phyloP scores from a whole-genome alignment of 2,329 filamentous ascomycete species.

The Colletotrichum lentis region DNA sequence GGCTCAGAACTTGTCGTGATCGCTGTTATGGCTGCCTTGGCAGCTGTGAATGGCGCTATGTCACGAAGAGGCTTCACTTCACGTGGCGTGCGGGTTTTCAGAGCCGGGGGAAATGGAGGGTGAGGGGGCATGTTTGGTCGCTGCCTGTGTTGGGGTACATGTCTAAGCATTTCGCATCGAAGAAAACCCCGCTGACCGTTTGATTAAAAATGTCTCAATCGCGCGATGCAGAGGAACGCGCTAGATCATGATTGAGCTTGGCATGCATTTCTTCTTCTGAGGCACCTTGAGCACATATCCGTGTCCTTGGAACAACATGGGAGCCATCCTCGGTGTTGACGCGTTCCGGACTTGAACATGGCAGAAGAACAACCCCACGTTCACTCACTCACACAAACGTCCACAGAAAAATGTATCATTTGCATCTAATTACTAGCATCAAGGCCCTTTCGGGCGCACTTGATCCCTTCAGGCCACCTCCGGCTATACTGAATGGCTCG shows the following conservation, averaged over 20 bases:
- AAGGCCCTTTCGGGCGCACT: constrained; percentile 7
- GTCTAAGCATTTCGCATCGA: not conserved
- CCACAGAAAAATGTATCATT: constrained; percentile 21
- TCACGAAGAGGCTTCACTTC: not conserved
- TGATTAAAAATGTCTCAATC: constrained; percentile 35
- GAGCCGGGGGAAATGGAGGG: constrained; percentile 10
- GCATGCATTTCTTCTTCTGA: not conserved
- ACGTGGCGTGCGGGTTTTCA: not conserved
- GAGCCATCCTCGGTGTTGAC: not conserved
- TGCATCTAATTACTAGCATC: constrained; percentile 33
- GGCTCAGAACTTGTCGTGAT: constrained; percentile 17
- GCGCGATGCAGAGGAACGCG: constrained; percentile 27
- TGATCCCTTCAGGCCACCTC: constrained; percentile 17
- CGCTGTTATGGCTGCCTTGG: constrained; percentile 19
- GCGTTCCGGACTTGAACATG: not conserved
- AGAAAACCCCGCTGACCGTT: constrained; percentile 13
- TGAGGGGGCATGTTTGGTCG: constrained; percentile 11
- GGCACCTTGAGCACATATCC: not conserved
- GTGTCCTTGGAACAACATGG: not conserved
- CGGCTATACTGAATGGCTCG: constrained; percentile 25
- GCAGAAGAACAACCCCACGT: no score
- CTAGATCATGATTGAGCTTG: constrained; percentile 25
- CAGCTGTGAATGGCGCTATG: constrained; percentile 24
- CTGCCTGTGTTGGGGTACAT: not conserved
- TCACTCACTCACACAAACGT: not conserved